These are phyloP conservation scores for Cephalotrichum gorgonifer DNA, from an alignment of 2,329 filamentous ascomycete genomes.

Conservation along the genomic window DNA sequence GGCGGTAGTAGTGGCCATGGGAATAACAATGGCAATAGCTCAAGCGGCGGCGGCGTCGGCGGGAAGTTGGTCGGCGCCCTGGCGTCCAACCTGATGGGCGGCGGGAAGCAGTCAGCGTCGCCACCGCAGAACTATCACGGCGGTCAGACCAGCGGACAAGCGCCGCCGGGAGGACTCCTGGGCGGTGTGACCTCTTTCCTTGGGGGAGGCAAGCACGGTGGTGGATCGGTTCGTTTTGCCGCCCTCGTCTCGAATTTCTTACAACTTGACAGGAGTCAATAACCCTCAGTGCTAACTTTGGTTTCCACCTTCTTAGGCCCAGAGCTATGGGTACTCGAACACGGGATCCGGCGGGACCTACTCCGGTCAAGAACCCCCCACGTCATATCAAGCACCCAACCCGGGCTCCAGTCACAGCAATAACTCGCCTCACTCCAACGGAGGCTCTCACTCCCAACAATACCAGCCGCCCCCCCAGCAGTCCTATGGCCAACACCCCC, in stretches of 20 bases:
- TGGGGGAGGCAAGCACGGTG: slow-evolving; percentile 33
- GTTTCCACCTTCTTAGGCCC: slow-evolving; percentile 25
- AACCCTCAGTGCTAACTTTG: background rate
- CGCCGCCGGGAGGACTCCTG: slow-evolving; percentile 42
- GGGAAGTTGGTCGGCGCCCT: slow-evolving; percentile 48
- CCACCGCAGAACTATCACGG: slow-evolving; percentile 37
- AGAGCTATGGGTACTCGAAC: slow-evolving; percentile 56
- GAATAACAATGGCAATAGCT: too few relatives aligned
- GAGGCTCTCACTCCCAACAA: slow-evolving; percentile 12
- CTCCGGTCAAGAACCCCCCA: slow-evolving; percentile 51
- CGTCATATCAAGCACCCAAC: slow-evolving; percentile 38
- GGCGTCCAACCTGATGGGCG: slow-evolving; percentile 42
- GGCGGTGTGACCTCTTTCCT: slow-evolving; percentile 43
- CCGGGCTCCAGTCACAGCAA: slow-evolving; percentile 7
- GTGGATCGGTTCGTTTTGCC: slow-evolving; percentile 19
- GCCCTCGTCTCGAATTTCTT: background rate
- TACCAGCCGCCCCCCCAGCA: slow-evolving; percentile 21
- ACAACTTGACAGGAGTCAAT: background rate
- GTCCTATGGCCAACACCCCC: slow-evolving; percentile 4
- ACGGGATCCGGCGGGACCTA: slow-evolving; percentile 45
- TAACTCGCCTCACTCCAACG: slow-evolving; percentile 1
- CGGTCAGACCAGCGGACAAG: slow-evolving; percentile 28
- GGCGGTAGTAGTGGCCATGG: too few relatives aligned
- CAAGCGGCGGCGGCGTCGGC: slow-evolving; percentile 20
- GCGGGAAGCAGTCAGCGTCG: slow-evolving; percentile 8